Evolutionary conservation across 176 grass and related monocot genomes (phyloP).

Genomic region (Puccinellia tenuiflora): DNA sequence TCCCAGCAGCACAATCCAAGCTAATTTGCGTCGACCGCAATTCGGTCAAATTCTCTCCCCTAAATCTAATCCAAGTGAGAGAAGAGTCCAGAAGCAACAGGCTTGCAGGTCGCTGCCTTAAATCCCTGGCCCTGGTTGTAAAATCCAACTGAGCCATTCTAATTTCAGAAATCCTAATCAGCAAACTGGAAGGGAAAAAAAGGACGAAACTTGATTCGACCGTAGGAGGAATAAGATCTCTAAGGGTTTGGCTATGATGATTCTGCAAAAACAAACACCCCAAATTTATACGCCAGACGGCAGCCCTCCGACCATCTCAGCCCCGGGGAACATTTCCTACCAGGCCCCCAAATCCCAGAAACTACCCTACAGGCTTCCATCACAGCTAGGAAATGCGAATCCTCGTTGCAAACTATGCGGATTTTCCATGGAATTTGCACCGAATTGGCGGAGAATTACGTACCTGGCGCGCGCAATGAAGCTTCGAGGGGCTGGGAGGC

Average conservation of each 20-base stretch:
- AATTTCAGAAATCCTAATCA: conserved; percentile 1
- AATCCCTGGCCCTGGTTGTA: background rate
- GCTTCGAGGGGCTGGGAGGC: background rate
- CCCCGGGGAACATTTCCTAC: background rate
- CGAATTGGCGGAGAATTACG: background rate
- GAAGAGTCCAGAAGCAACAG: background rate
- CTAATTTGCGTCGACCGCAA: background rate
- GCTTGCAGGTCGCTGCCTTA: background rate
- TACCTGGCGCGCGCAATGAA: conserved; percentile 29
- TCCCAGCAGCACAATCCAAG: background rate
- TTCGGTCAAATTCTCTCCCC: background rate
- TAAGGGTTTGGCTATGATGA: too few relatives aligned
- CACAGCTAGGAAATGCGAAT: background rate
- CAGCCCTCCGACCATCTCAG: background rate
- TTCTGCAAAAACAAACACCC: background rate
- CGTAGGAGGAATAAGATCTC: too few relatives aligned
- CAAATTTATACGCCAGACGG: conserved; percentile 52
- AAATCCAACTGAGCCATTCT: background rate
- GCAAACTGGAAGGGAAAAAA: background rate
- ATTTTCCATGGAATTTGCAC: background rate
- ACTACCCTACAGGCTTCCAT: background rate
- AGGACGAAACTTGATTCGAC: background rate
- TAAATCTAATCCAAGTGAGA: background rate
- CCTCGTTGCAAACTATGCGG: background rate
- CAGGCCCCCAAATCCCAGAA: conserved; percentile 10